Evolutionary conservation across 768 basidiomycete genomes (phyloP), one percentile per base, ranked within the genome.

Genomic region (Gelatoporia subvermispora): DNA sequence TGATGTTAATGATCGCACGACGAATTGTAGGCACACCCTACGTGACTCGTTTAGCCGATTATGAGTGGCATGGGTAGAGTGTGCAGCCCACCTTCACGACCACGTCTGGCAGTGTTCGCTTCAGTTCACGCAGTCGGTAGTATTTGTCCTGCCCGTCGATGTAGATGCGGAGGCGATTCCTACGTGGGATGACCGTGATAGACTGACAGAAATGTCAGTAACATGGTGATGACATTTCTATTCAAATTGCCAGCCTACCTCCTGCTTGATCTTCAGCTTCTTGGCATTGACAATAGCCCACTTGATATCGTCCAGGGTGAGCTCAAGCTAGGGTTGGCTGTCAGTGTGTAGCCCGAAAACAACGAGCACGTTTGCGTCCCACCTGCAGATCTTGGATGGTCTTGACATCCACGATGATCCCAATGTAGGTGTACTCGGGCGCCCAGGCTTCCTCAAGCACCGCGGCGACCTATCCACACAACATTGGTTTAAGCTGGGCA

Each of bases 391-490:
- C 88, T 54, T 83, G 82, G 36, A 99, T 85, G 8, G 93, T 89
- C 20, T 90, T 82, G 52, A 75, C 77, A 65, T 99, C 96, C 24
- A 98, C 76, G 46, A 97, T 92, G 40, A 99, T 81, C 42, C 92
- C 91, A 41, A 98, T 84, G 54, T 93, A 98, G 2, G 91, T 92
- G 58, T 92, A 90, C 57, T 89, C 85, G 7, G 87, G 84, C 16
- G 88, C 89, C 93, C 93, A 98, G 25, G 93, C 91, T 68, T 98
- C 95, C 64, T 97, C 96, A 17, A 99, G 74, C 13, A 95, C 80
- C 25, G 90, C 84, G 0, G 96, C 89, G 59, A 99, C 76, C 93
- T 96, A 52, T 15, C 21, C n/a, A 44, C 44, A 13, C 22, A 21
- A 31, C 35, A 41, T 1, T 18, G 41, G 48, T 34, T 18, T 15